Percentiles rank a stretch among this genome's conserved stretches.
Evolutionary conservation across 2,329 filamentous ascomycete species (phyloP).

Genomic region (Colletotrichum navitas): DNA sequence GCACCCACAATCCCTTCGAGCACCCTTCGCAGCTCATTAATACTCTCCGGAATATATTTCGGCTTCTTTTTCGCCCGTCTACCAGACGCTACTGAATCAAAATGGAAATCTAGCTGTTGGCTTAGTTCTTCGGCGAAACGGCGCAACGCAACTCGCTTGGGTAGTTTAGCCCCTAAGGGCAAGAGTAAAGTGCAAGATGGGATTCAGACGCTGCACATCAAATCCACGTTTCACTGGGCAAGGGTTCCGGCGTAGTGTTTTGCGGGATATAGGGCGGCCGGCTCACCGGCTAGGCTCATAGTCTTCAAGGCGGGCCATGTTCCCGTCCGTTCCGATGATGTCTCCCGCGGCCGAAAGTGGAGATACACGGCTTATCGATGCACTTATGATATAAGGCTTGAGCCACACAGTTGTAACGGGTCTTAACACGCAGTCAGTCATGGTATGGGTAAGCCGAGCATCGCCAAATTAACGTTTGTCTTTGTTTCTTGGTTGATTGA

Average conservation of each 20-base stretch:
- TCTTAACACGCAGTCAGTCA: not conserved
- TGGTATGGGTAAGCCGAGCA: not conserved
- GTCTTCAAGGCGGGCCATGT: conserved; percentile 19
- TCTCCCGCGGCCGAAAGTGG: not conserved
- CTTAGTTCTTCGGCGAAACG: not conserved
- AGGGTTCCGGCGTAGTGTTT: not conserved
- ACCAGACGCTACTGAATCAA: not conserved
- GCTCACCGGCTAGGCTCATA: not conserved
- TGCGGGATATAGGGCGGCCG: not conserved
- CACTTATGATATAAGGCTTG: not conserved
- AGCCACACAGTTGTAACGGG: not conserved
- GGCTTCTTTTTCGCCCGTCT: not conserved
- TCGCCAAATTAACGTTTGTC: not conserved
- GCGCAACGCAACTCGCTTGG: not conserved
- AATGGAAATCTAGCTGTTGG: not conserved
- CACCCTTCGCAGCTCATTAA: not conserved
- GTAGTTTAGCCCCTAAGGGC: not conserved
- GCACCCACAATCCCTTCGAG: not conserved
- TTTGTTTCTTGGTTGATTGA: not conserved
- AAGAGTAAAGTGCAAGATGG: conserved; percentile 9
- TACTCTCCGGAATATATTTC: not conserved
- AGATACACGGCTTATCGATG: not conserved
- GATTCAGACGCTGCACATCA: conserved; percentile 16
- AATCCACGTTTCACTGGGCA: not conserved
- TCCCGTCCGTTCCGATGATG: conserved; percentile 21